Percentiles rank a stretch among this genome's conserved stretches.
Evolutionary conservation across 2,329 filamentous ascomycete species (phyloP).

Genomic region (Sarocladium oryzae): DNA sequence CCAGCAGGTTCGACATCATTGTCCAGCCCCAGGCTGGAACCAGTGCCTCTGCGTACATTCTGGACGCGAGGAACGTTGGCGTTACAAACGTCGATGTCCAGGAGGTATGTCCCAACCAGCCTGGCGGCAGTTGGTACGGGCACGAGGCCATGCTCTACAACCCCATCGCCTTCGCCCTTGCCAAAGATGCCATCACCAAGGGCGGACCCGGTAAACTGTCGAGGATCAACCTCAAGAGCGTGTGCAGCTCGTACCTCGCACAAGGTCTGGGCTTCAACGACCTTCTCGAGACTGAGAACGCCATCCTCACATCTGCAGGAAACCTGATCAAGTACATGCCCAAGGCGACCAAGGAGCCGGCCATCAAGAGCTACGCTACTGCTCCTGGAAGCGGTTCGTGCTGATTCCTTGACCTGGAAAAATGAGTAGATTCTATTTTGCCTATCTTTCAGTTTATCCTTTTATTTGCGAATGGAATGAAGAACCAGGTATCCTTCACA

Average conservation of each 20-base stretch:
- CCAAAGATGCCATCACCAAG: conserved; percentile 22
- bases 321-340: conserved; percentile 1
- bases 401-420: too few relatives aligned
- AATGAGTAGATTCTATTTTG: too few relatives aligned
- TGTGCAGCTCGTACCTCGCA: conserved; percentile 7
- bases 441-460: too few relatives aligned
- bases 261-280: conserved; percentile 9
- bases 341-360: conserved; percentile 7
- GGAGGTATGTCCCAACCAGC: conserved; percentile 29
- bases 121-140: conserved; percentile 38
- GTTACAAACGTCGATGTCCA: conserved; percentile 46
- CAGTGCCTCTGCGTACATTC: conserved; percentile 37
- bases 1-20: conserved; percentile 40
- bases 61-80: conserved; percentile 34
- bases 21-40: conserved; percentile 42
- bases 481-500: too few relatives aligned
- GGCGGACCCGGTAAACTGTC: conserved; percentile 8
- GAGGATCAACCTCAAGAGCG: not conserved
- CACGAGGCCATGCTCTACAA: conserved; percentile 39
- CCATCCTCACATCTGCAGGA: not conserved
- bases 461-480: too few relatives aligned
- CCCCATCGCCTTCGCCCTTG: conserved; percentile 31
- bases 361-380: conserved; percentile 7
- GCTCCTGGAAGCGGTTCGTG: too few relatives aligned
- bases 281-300: conserved; percentile 10